A percentile compares a stretch with the other conserved stretches of the same genome.
phyloP scores from a whole-genome alignment of 2,329 filamentous ascomycete genomes.

The Venturia aucupariae region DNA sequence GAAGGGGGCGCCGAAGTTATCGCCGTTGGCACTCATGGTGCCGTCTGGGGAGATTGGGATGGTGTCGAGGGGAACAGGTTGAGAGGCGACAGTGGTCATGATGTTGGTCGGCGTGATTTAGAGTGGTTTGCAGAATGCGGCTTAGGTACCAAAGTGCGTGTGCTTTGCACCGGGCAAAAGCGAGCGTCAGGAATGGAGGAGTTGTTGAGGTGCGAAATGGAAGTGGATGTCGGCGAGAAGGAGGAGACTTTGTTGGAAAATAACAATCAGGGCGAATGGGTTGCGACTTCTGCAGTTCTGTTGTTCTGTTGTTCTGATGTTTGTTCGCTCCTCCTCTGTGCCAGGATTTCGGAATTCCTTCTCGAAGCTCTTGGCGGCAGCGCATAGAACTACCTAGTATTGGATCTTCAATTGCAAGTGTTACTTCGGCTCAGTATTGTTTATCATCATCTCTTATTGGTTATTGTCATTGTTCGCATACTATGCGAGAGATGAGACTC shows the following conservation, averaged over 20 bases:
- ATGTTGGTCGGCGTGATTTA: conserved; percentile 7
- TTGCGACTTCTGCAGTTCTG: not conserved
- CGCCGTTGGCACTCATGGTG: conserved; percentile 34
- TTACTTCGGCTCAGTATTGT: not conserved
- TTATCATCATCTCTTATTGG: not conserved
- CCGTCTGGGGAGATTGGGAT: conserved; percentile 46
- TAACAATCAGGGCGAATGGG: not conserved
- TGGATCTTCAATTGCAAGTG: too few relatives aligned
- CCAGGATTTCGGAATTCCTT: not conserved
- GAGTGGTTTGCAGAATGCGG: conserved; percentile 1
- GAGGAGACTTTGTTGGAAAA: not conserved
- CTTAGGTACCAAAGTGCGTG: not conserved
- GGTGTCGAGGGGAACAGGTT: conserved; percentile 41
- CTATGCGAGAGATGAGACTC: not conserved
- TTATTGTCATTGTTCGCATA: too few relatives aligned
- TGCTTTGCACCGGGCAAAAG: conserved; percentile 3
- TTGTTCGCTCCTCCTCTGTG: not conserved
- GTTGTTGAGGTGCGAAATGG: not conserved
- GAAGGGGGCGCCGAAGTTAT: conserved; percentile 31
- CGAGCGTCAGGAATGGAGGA: not conserved
- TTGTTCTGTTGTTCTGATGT: not conserved
- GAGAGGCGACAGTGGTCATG: conserved; percentile 3
- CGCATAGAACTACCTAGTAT: too few relatives aligned
- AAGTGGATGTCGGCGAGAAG: not conserved
- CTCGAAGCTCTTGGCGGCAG: not conserved